Evolutionary conservation across 345 rosid species (phyloP).

Genomic region (Noccaea bulbosa): DNA sequence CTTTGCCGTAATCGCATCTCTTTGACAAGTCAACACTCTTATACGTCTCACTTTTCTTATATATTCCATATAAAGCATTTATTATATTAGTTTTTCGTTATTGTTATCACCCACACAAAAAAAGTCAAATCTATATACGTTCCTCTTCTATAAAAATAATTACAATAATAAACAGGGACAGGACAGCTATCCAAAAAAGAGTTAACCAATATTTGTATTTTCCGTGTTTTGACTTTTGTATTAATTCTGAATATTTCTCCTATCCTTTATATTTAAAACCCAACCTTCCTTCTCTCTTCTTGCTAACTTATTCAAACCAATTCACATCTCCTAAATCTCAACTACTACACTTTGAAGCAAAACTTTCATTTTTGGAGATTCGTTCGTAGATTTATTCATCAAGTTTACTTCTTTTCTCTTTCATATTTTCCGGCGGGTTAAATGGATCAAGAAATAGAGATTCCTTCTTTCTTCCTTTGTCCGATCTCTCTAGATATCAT

Average conservation of each 20-base stretch:
- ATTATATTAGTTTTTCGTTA: conserved; percentile 13
- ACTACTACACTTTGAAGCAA: conserved; percentile 29
- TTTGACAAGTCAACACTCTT: conserved; percentile 60
- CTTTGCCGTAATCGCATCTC: conserved; percentile 45
- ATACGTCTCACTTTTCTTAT: conserved; percentile 18
- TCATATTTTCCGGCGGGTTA: background rate
- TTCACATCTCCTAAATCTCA: conserved; percentile 41
- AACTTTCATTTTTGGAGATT: background rate
- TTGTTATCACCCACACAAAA: conserved; percentile 11
- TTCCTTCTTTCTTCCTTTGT: conserved; percentile 68
- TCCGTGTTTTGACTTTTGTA: conserved; percentile 70
- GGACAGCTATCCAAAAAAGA: conserved; percentile 26
- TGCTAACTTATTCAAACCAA: conserved; percentile 47
- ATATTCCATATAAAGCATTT: background rate
- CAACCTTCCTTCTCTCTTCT: conserved; percentile 29
- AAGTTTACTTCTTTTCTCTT: background rate
- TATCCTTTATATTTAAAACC: conserved; percentile 47
- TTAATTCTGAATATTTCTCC: conserved; percentile 33
- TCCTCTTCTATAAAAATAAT: conserved; percentile 35
- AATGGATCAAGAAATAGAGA: conserved; percentile 71
- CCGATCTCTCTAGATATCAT: conserved; percentile 79
- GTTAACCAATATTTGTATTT: conserved; percentile 38
- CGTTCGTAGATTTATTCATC: conserved; percentile 27
- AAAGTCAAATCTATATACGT: conserved; percentile 41
- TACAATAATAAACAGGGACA: conserved; percentile 26